These are phyloP conservation scores for Schizochytrium sp. DNA, from an alignment of 108 stramenopile genomes.

Conservation along the genomic window DNA sequence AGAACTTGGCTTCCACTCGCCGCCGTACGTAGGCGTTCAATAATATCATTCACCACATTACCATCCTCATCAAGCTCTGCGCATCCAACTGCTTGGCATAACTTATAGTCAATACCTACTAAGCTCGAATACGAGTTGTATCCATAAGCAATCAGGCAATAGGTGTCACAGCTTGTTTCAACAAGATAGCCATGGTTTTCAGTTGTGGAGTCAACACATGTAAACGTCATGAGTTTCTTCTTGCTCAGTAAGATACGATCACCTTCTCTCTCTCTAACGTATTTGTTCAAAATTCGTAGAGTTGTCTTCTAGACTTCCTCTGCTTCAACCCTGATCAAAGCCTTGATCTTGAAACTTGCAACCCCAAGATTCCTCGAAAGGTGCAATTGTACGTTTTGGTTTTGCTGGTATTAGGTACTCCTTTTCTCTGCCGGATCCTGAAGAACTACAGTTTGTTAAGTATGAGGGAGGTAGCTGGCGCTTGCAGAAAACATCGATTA, in stretches of 20 bases:
- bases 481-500: too few species aligned
- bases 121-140: not conserved
- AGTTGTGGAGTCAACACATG: not conserved
- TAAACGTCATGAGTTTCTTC: constrained; percentile 1
- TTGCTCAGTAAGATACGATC: not conserved
- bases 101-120: not conserved
- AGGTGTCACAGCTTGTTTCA: not conserved
- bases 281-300: not conserved
- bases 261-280: not conserved
- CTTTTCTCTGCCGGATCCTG: too few species aligned
- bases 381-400: too few species aligned
- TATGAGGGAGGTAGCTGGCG: too few species aligned
- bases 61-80: constrained; percentile 46
- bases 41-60: constrained; percentile 13
- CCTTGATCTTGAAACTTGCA: too few species aligned
- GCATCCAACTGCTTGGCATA: constrained; percentile 36
- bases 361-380: too few species aligned
- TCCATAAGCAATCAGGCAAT: constrained; percentile 44
- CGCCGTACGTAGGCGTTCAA: constrained; percentile 26
- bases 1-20: not conserved
- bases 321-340: too few species aligned
- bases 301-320: not conserved
- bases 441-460: too few species aligned
- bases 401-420: too few species aligned
- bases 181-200: not conserved